Evolutionary conservation across 2,329 filamentous ascomycete genomes (phyloP).

Genomic region (Tolypocladium paradoxum): DNA sequence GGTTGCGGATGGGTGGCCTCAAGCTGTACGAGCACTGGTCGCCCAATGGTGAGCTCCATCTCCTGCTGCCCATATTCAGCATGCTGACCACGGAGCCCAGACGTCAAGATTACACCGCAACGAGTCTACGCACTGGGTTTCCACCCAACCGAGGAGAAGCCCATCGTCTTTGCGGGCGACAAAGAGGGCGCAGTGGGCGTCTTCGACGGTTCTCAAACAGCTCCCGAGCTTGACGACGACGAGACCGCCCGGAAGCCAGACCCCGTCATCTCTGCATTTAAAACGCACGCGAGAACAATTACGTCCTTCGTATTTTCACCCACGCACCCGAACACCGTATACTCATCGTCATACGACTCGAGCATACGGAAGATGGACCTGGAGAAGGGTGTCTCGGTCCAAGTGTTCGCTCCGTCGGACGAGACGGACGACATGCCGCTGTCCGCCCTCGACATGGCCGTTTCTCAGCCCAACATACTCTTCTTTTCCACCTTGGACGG

Average conservation of each 20-base stretch:
- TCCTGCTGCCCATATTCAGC: background rate
- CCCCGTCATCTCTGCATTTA: slow-evolving; percentile 79
- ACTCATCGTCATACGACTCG: slow-evolving; percentile 84
- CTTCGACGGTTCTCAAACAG: slow-evolving; percentile 73
- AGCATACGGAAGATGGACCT: slow-evolving; percentile 83
- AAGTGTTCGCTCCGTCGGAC: slow-evolving; percentile 68
- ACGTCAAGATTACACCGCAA: slow-evolving; percentile 85
- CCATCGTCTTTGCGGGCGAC: slow-evolving; percentile 85
- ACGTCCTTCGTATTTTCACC: slow-evolving; percentile 71
- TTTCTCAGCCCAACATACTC: slow-evolving; percentile 58
- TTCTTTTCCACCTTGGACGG: slow-evolving; percentile 85
- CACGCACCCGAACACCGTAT: slow-evolving; percentile 62
- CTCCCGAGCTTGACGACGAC: slow-evolving; percentile 49
- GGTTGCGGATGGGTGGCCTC: slow-evolving; percentile 67
- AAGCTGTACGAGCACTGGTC: slow-evolving; percentile 75
- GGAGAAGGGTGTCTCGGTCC: slow-evolving; percentile 64
- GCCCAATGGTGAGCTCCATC: slow-evolving; percentile 50
- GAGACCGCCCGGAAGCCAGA: slow-evolving; percentile 55
- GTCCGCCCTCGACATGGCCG: slow-evolving; percentile 71
- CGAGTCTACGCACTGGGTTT: slow-evolving; percentile 79
- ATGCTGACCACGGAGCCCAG: slow-evolving; percentile 28
- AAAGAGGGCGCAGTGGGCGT: slow-evolving; percentile 87
- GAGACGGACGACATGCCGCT: slow-evolving; percentile 64
- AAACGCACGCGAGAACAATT: slow-evolving; percentile 83
- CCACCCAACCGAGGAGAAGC: slow-evolving; percentile 77